Conservation (phyloP, 2,329 filamentous ascomycete species). For the Gyromitra esculenta region DNA sequence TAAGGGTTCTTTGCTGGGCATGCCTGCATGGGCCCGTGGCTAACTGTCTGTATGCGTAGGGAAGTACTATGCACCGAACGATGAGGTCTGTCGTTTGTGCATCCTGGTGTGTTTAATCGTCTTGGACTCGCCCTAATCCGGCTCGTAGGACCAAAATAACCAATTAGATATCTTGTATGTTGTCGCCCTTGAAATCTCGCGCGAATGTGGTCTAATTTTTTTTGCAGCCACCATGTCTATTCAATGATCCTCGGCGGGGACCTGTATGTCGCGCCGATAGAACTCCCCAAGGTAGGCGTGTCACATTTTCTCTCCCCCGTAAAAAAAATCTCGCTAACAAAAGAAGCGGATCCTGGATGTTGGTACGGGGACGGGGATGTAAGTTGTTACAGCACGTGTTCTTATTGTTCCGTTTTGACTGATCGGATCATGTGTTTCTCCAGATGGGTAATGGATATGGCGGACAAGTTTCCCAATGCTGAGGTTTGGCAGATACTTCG, state of each 20-base stretch:
- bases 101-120: not conserved
- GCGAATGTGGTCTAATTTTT: slow-evolving; percentile 8
- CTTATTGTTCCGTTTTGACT: not conserved
- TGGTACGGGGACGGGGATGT: slow-evolving; percentile 55
- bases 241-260: slow-evolving; percentile 45
- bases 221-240: slow-evolving; percentile 48
- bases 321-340: not conserved
- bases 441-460: slow-evolving; percentile 56
- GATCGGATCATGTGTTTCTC: not conserved
- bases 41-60: slow-evolving; percentile 58
- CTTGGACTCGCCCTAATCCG: not conserved
- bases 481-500: slow-evolving; percentile 9
- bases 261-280: slow-evolving; percentile 41
- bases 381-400: not conserved
- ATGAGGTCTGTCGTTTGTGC: slow-evolving; percentile 41
- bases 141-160: slow-evolving; percentile 42
- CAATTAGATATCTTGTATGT: slow-evolving; percentile 50
- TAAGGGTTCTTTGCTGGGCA: not conserved
- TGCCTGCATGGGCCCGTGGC: slow-evolving; percentile 59
- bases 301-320: too few species aligned
- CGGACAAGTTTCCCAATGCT: slow-evolving; percentile 44
- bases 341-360: slow-evolving; percentile 52
- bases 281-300: slow-evolving; percentile 35
- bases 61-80: slow-evolving; percentile 48
- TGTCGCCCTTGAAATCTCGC: not conserved